A percentile compares a stretch with the other conserved stretches of the same genome.
Evolutionary conservation across 2,329 filamentous ascomycete genomes (phyloP).

Genomic region (Hypoxylon sp.): DNA sequence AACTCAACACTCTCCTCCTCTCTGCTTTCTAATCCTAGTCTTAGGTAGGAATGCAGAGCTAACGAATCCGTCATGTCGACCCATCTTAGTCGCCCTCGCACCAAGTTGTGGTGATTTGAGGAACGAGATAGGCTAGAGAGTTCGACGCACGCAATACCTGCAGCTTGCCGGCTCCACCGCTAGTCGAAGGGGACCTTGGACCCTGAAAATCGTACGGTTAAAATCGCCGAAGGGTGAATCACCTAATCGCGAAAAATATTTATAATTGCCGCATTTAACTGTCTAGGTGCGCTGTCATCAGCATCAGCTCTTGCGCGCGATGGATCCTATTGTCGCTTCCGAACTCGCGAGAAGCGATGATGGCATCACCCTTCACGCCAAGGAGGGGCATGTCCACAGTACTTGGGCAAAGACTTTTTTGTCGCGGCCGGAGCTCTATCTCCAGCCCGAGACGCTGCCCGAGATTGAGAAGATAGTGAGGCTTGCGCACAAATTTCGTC

Average conservation of each 20-base stretch:
- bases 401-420: conserved; percentile 97
- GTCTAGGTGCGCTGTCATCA: not conserved
- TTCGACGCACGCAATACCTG: conserved; percentile 30
- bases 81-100: conserved; percentile 1
- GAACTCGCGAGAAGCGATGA: conserved; percentile 50
- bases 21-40: conserved; percentile 8
- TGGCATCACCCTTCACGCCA: conserved; percentile 81
- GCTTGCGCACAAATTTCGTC: conserved; percentile 84
- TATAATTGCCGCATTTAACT: conserved; percentile 12
- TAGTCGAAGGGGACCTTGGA: conserved; percentile 16
- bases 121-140: conserved; percentile 1
- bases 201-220: conserved; percentile 38
- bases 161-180: conserved; percentile 23
- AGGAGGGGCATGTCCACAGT: conserved; percentile 80
- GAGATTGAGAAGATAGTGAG: conserved; percentile 89
- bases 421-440: conserved; percentile 89
- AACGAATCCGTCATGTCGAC: conserved; percentile 30
- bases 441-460: conserved; percentile 82
- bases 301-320: conserved; percentile 21
- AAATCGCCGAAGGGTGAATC: conserved; percentile 19
- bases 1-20: conserved; percentile 5
- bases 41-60: conserved; percentile 13
- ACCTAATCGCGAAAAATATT: conserved; percentile 1
- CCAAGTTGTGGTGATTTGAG: conserved; percentile 31
- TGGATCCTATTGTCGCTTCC: conserved; percentile 51